Percentiles rank a stretch among this genome's conserved stretches.
phyloP scores from a whole-genome alignment of 2,329 filamentous ascomycete genomes.

The Coniochaeta sp. region DNA sequence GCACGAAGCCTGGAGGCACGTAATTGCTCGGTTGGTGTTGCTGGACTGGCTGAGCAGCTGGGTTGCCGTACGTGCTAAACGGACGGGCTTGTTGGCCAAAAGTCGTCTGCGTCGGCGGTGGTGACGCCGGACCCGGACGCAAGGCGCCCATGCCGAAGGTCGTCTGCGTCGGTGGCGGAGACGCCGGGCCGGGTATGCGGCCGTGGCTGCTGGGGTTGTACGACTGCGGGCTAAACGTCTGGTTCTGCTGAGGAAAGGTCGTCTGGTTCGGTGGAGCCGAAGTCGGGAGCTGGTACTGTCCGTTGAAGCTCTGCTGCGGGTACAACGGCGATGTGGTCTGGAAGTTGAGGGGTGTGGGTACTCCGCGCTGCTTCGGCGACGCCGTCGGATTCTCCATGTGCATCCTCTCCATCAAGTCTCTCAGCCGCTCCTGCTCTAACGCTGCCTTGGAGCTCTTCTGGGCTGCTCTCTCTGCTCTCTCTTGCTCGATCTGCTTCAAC shows the following conservation, averaged over 20 bases:
- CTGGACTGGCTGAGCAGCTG: constrained; percentile 24
- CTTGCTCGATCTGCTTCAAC: constrained; percentile 78
- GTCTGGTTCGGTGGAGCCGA: constrained; percentile 46
- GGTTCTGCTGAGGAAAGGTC: constrained; percentile 23
- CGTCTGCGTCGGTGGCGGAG: constrained; percentile 57
- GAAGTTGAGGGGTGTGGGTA: constrained; percentile 29
- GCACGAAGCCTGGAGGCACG: constrained; percentile 51
- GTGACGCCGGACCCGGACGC: constrained; percentile 42
- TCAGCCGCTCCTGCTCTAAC: constrained; percentile 75
- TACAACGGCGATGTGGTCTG: constrained; percentile 36
- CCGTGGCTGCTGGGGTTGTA: constrained; percentile 55
- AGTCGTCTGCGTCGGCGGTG: constrained; percentile 50
- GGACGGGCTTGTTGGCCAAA: constrained; percentile 38
- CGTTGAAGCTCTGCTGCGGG: constrained; percentile 43
- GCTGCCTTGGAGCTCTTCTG: constrained; percentile 60
- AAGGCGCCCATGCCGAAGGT: constrained; percentile 33
- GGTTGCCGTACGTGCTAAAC: constrained; percentile 39
- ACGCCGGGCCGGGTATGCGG: constrained; percentile 46
- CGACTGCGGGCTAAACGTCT: constrained; percentile 41
- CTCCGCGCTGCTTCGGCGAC: constrained; percentile 26
- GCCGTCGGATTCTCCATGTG: constrained; percentile 63
- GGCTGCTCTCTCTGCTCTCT: constrained; percentile 51
- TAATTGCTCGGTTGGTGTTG: constrained; percentile 29
- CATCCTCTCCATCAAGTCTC: constrained; percentile 91
- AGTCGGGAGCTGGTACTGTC: constrained; percentile 52